These are phyloP conservation scores for Parietaria judaica DNA, from an alignment of 306 rosid species.

Conservation along the genomic window DNA sequence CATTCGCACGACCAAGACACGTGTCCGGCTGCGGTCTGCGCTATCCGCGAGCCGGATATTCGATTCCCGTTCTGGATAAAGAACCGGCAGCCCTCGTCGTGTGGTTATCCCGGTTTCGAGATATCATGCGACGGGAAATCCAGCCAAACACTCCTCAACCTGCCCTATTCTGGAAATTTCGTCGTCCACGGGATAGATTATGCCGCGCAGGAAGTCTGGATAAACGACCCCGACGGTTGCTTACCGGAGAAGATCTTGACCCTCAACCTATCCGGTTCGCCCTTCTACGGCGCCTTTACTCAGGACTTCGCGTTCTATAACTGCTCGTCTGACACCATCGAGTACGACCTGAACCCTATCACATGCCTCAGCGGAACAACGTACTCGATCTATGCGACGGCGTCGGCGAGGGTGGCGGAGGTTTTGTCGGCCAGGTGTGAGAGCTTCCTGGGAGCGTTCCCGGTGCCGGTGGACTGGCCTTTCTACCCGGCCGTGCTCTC, in stretches of 20 bases:
- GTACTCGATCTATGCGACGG: conserved; percentile 43
- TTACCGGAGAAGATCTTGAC: conserved; percentile 49
- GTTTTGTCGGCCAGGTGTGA: conserved; percentile 33
- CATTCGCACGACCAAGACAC: conserved; percentile 24
- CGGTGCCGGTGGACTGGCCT: conserved; percentile 39
- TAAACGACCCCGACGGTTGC: conserved; percentile 63
- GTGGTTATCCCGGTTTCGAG: conserved; percentile 57
- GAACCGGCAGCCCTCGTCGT: conserved; percentile 20
- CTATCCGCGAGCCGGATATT: conserved; percentile 14
- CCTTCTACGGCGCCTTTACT: conserved; percentile 28
- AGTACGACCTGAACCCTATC: conserved; percentile 34
- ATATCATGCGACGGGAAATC: conserved; percentile 25
- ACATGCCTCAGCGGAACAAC: conserved; percentile 38
- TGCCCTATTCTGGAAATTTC: conserved; percentile 40
- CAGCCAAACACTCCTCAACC: conserved; percentile 39
- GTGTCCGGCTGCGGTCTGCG: conserved; percentile 38
- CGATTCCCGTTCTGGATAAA: conserved; percentile 55
- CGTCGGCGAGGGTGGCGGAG: conserved; percentile 14
- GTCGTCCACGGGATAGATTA: conserved; percentile 47
- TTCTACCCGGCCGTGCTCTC: conserved; percentile 21
- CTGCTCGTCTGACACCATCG: conserved; percentile 41
- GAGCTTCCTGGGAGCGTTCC: conserved; percentile 14
- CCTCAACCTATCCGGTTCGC: conserved; percentile 44
- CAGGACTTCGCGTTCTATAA: conserved; percentile 52
- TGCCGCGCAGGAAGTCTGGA: conserved; percentile 40